Percentiles rank a stretch among this genome's conserved stretches.
Evolutionary conservation across 306 rosid genomes (phyloP).

Genomic region (Senna siamea): DNA sequence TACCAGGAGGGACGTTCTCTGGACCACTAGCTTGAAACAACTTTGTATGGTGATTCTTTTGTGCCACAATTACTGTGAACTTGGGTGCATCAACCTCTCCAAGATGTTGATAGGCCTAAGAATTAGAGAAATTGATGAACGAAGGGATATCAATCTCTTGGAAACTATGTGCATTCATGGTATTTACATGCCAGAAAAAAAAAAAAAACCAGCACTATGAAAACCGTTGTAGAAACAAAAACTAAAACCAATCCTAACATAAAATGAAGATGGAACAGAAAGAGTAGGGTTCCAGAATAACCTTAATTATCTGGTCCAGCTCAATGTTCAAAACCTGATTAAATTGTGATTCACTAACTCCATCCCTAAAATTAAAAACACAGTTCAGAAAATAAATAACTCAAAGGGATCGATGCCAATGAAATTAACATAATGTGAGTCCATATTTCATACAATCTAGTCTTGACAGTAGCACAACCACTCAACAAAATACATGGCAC

Average conservation of each 20-base stretch:
- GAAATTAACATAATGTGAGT: slow-evolving; percentile 24
- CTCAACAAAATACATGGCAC: slow-evolving; percentile 27
- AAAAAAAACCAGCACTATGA: background rate
- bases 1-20: slow-evolving; percentile 92
- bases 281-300: slow-evolving; percentile 42
- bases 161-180: background rate
- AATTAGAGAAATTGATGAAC: slow-evolving; percentile 39
- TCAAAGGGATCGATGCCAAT: slow-evolving; percentile 21
- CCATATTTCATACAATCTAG: slow-evolving; percentile 15
- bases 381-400: slow-evolving; percentile 32
- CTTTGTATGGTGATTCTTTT: slow-evolving; percentile 86
- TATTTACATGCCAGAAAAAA: background rate
- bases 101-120: slow-evolving; percentile 81
- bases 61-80: slow-evolving; percentile 81
- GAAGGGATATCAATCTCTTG: background rate
- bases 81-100: slow-evolving; percentile 74
- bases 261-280: background rate
- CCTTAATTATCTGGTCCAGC: slow-evolving; percentile 87
- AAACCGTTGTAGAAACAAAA: background rate
- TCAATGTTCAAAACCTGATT: slow-evolving; percentile 83
- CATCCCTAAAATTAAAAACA: slow-evolving; percentile 67
- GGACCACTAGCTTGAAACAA: slow-evolving; percentile 63
- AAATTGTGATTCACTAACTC: slow-evolving; percentile 92
- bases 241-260: background rate
- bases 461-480: slow-evolving; percentile 11